These are phyloP conservation scores for Colletotrichum higginsianum DNA, from an alignment of 2,329 filamentous ascomycete genomes.

Conservation along the genomic window DNA sequence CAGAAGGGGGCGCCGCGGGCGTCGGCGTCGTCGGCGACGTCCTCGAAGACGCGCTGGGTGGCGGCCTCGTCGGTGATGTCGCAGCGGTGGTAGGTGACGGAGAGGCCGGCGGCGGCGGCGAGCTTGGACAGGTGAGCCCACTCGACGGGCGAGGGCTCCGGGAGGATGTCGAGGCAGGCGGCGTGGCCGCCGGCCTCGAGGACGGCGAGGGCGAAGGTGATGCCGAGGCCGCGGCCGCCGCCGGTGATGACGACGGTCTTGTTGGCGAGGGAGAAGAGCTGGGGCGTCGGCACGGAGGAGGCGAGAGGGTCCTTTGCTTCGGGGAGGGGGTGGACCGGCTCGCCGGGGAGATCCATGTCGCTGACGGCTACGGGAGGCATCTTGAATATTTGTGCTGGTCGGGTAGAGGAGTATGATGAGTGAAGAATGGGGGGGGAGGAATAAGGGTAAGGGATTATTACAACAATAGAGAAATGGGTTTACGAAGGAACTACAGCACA, in stretches of 20 bases:
- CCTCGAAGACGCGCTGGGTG: slow-evolving; percentile 53
- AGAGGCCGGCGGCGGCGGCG: slow-evolving; percentile 52
- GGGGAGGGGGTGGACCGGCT: slow-evolving; percentile 45
- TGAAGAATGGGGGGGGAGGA: background rate
- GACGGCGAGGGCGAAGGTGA: slow-evolving; percentile 63
- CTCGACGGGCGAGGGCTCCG: slow-evolving; percentile 54
- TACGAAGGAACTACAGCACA: background rate
- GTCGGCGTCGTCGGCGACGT: slow-evolving; percentile 54
- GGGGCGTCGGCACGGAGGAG: slow-evolving; percentile 46
- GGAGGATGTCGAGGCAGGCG: slow-evolving; percentile 63
- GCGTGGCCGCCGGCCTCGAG: slow-evolving; percentile 65
- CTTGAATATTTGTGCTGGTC: background rate
- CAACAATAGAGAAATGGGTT: background rate
- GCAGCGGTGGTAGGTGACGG: slow-evolving; percentile 59
- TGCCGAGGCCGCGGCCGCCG: slow-evolving; percentile 65
- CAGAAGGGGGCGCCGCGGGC: slow-evolving; percentile 51
- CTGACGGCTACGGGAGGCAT: slow-evolving; percentile 47
- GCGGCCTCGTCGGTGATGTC: slow-evolving; percentile 63
- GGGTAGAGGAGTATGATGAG: slow-evolving; percentile 10
- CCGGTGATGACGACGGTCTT: slow-evolving; percentile 65
- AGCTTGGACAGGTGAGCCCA: slow-evolving; percentile 60
- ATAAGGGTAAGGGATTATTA: background rate
- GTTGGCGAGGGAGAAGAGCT: slow-evolving; percentile 61
- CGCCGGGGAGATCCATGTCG: slow-evolving; percentile 49
- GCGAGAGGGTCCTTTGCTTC: slow-evolving; percentile 52